A percentile compares a stretch with the other conserved stretches of the same genome.
Conservation (phyloP, 1,284 basidiomycete species). For the Trametes polyzona region DNA sequence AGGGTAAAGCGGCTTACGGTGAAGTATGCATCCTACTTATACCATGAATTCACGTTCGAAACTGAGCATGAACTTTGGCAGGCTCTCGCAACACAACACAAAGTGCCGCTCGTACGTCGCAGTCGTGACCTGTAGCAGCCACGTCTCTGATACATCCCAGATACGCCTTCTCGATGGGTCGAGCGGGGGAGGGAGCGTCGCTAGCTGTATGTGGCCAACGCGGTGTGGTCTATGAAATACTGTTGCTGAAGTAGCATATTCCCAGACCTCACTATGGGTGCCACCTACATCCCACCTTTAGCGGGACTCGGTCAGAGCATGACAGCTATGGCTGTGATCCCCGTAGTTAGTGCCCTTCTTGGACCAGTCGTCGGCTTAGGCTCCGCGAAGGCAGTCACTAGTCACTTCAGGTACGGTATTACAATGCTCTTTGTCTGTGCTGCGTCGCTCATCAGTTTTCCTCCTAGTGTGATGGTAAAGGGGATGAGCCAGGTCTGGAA, state of each 20-base stretch:
- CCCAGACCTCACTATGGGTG: slow-evolving; percentile 42
- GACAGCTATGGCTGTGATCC: slow-evolving; percentile 44
- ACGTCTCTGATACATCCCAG: slow-evolving; percentile 24
- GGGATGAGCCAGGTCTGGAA: slow-evolving; percentile 34
- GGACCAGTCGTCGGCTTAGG: slow-evolving; percentile 48
- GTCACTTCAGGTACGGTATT: slow-evolving; percentile 38
- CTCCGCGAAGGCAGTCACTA: slow-evolving; percentile 44
- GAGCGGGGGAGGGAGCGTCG: slow-evolving; percentile 49
- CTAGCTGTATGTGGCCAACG: slow-evolving; percentile 38
- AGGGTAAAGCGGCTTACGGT: slow-evolving; percentile 44
- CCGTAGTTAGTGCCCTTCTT: slow-evolving; percentile 45
- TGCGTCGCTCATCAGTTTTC: background rate
- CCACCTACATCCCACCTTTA: slow-evolving; percentile 46
- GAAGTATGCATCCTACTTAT: slow-evolving; percentile 35
- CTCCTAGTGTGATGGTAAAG: slow-evolving; percentile 40
- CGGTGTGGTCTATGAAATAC: background rate
- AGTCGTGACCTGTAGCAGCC: background rate
- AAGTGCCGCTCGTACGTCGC: slow-evolving; percentile 41
- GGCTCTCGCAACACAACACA: slow-evolving; percentile 41
- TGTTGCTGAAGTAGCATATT: background rate
- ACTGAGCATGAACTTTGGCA: slow-evolving; percentile 15
- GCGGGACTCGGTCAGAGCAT: slow-evolving; percentile 46
- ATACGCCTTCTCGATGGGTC: slow-evolving; percentile 48
- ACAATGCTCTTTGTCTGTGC: background rate
- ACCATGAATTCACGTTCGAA: too few species aligned